These are phyloP conservation scores for Pestalotiopsis fici DNA, from an alignment of 2,329 filamentous ascomycete species.

Conservation along the genomic window DNA sequence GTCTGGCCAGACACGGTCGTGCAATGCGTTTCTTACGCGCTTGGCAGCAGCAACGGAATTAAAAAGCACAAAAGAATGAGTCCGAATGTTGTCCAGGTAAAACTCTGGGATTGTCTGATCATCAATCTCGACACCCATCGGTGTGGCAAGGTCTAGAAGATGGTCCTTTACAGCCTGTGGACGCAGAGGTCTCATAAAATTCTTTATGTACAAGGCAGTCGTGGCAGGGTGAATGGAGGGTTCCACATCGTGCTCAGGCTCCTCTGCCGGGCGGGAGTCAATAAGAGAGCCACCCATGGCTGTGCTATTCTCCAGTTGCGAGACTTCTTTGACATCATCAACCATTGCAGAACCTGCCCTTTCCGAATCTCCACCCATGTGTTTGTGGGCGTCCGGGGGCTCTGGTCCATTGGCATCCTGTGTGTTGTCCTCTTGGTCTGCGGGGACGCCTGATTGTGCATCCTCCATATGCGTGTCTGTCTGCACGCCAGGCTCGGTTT, in stretches of 20 bases:
- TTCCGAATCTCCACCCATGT: background rate
- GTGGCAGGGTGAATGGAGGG: conserved; percentile 74
- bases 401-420: background rate
- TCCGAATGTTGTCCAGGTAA: conserved; percentile 82
- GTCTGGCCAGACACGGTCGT: conserved; percentile 81
- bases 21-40: conserved; percentile 73
- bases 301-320: conserved; percentile 15
- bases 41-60: conserved; percentile 69
- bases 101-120: conserved; percentile 64
- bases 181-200: conserved; percentile 86
- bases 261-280: conserved; percentile 12
- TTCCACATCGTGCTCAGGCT: conserved; percentile 35
- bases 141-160: conserved; percentile 67
- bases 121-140: conserved; percentile 50
- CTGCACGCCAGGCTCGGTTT: background rate
- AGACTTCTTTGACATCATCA: conserved; percentile 14
- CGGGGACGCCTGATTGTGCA: background rate
- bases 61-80: conserved; percentile 83
- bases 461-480: background rate
- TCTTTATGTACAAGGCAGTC: conserved; percentile 80
- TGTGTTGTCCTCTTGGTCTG: background rate
- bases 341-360: background rate
- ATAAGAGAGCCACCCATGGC: conserved; percentile 18
- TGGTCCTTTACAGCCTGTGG: conserved; percentile 67
- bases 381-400: background rate